Percentiles rank a stretch among this genome's conserved stretches.
Conservation (phyloP, 352 stramenopile genomes). For the Phytophthora colocasiae region DNA sequence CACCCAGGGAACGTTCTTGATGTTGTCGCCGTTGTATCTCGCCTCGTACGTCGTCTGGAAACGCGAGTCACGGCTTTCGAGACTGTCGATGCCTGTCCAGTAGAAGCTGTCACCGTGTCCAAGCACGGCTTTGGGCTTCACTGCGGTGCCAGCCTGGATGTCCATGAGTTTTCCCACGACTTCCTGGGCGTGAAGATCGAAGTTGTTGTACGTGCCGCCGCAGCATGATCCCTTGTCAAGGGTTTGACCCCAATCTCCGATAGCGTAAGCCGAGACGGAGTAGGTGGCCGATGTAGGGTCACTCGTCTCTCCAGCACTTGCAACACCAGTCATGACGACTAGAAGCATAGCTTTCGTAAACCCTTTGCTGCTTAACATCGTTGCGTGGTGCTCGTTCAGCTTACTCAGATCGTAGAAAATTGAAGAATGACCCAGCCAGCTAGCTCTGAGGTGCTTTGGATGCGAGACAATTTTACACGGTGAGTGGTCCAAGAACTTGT, state of each 20-base stretch:
- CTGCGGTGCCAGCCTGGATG: constrained; percentile 33
- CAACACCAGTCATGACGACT: not conserved
- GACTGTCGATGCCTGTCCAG: constrained; percentile 24
- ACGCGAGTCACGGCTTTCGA: constrained; percentile 14
- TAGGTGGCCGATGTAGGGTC: constrained; percentile 9
- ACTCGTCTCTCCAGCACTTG: not conserved
- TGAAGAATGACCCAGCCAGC: constrained; percentile 10
- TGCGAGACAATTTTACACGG: constrained; percentile 3
- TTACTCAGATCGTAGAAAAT: constrained; percentile 1
- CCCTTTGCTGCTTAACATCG: constrained; percentile 11
- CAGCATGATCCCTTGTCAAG: constrained; percentile 44
- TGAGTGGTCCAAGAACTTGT: not conserved
- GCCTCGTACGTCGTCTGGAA: constrained; percentile 12
- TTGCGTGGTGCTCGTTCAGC: not conserved
- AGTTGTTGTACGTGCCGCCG: constrained; percentile 36
- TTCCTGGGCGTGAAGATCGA: constrained; percentile 35
- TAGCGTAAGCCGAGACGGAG: constrained; percentile 19
- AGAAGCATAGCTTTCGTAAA: constrained; percentile 6
- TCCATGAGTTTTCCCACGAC: constrained; percentile 43
- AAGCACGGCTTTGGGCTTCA: constrained; percentile 43
- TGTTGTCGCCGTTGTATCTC: constrained; percentile 12
- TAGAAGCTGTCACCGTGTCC: constrained; percentile 23
- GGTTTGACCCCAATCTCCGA: constrained; percentile 54
- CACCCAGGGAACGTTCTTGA: constrained; percentile 21
- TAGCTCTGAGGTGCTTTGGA: not conserved